Conservation (phyloP, 495 filamentous ascomycete genomes). For the Trichoderma gamsii region DNA sequence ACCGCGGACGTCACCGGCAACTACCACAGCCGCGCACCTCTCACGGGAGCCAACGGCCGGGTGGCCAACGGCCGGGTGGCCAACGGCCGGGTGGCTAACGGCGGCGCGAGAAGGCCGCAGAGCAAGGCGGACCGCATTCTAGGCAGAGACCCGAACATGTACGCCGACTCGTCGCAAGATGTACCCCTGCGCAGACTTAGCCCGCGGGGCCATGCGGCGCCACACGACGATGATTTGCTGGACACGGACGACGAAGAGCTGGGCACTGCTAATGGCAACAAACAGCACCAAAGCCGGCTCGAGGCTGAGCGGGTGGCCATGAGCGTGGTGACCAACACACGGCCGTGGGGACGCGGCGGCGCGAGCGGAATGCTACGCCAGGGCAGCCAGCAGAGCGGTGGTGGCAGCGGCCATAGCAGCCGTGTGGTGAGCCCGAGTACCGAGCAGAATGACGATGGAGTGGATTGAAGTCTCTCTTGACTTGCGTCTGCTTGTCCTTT, state of each 20-base stretch:
- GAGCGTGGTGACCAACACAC: constrained; percentile 38
- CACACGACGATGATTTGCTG: constrained; percentile 20
- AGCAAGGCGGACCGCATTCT: constrained; percentile 47
- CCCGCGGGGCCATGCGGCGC: constrained; percentile 29
- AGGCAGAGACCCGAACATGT: constrained; percentile 44
- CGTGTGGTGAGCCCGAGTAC: not conserved
- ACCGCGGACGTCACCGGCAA: constrained; percentile 7
- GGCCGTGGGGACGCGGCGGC: constrained; percentile 29
- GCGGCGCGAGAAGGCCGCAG: constrained; percentile 25
- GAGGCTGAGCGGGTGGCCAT: constrained; percentile 36
- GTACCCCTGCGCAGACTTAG: constrained; percentile 40
- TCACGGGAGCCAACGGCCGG: constrained; percentile 16
- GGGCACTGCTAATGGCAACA: not conserved
- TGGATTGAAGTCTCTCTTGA: constrained; percentile 22
- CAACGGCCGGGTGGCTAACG: not conserved
- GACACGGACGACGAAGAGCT: constrained; percentile 26
- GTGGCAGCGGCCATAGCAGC: constrained; percentile 21
- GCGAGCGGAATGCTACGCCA: constrained; percentile 31
- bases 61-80: not conserved
- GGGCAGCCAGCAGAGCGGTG: constrained; percentile 15
- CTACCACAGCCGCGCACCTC: constrained; percentile 13
- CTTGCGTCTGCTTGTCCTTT: constrained; percentile 3
- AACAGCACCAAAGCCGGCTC: constrained; percentile 5
- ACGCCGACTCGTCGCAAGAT: constrained; percentile 33
- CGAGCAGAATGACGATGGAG: constrained; percentile 22